These are phyloP conservation scores for Carex kokanica DNA, from an alignment of 176 grass and related monocot genomes.

Conservation along the genomic window DNA sequence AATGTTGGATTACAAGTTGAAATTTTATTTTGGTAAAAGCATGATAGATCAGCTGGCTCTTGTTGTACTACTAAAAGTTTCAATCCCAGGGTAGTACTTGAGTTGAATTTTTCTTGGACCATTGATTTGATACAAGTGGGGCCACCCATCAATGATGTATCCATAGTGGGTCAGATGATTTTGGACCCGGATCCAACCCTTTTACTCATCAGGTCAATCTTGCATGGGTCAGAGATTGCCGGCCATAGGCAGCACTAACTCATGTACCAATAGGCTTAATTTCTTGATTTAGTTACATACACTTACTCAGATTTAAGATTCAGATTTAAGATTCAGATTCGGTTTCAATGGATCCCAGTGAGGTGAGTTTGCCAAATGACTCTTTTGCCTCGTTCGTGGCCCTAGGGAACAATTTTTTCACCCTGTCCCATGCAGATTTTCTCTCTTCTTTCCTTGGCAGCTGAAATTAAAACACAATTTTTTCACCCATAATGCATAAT, in stretches of 20 bases:
- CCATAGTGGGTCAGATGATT: not conserved
- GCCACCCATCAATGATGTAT: not conserved
- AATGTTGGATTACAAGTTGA: too few relatives aligned
- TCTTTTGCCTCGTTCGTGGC: constrained; percentile 64
- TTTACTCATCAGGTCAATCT: not conserved
- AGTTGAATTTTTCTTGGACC: not conserved
- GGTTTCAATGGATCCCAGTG: constrained; percentile 42
- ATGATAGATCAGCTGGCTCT: too few relatives aligned
- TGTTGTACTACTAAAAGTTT: not conserved
- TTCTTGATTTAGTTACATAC: not conserved
- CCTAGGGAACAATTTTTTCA: constrained; percentile 75
- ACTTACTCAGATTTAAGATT: constrained; percentile 43
- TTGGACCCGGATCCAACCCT: not conserved
- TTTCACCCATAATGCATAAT: too few relatives aligned
- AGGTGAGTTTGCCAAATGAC: constrained; percentile 84
- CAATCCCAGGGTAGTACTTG: not conserved
- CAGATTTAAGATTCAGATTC: constrained; percentile 50
- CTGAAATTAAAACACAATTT: constrained; percentile 37
- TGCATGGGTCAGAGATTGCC: not conserved
- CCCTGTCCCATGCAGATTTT: constrained; percentile 80
- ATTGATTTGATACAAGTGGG: not conserved
- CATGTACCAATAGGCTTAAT: not conserved
- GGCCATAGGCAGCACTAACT: not conserved
- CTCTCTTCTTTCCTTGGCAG: constrained; percentile 86
- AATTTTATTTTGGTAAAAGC: too few relatives aligned